Conservation (phyloP, 2,329 filamentous ascomycete species). For the Pyricularia sp. region DNA sequence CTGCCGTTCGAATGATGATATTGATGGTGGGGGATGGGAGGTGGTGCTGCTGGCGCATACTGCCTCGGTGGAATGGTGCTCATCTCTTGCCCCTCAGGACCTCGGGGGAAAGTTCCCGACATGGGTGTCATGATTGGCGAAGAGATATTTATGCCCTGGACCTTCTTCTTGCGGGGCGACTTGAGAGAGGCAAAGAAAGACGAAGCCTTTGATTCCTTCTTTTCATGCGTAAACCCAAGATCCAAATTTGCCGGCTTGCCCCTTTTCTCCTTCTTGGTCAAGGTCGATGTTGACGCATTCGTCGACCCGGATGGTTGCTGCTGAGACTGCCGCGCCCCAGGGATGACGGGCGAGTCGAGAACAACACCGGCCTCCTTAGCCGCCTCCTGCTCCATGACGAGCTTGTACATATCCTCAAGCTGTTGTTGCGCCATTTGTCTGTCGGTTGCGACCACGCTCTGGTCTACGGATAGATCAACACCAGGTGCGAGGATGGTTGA, state of each 20-base stretch:
- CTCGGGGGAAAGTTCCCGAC: constrained; percentile 47
- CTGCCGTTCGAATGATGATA: constrained; percentile 22
- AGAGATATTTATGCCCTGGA: constrained; percentile 48
- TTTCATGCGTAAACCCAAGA: constrained; percentile 32
- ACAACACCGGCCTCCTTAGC: constrained; percentile 48
- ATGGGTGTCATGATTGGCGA: constrained; percentile 57
- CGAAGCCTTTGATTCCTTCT: constrained; percentile 45
- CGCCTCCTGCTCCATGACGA: constrained; percentile 83
- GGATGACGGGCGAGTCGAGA: constrained; percentile 32
- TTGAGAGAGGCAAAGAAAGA: constrained; percentile 53
- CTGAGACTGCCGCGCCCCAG: constrained; percentile 16
- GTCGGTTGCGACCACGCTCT: constrained; percentile 65
- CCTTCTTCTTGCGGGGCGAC: constrained; percentile 46
- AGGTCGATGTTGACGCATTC: constrained; percentile 19
- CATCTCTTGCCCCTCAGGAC: constrained; percentile 44
- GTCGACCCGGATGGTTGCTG: constrained; percentile 11
- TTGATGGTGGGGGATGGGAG: constrained; percentile 43
- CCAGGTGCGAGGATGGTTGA: constrained; percentile 43
- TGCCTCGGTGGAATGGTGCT: constrained; percentile 46
- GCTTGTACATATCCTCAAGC: constrained; percentile 83
- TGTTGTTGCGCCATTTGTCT: constrained; percentile 68
- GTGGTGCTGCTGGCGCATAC: constrained; percentile 48
- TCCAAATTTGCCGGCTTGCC: constrained; percentile 41
- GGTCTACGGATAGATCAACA: constrained; percentile 66
- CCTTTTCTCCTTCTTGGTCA: constrained; percentile 33